These are phyloP conservation scores for Brassica carinata DNA, from an alignment of 345 rosid species.

Conservation along the genomic window DNA sequence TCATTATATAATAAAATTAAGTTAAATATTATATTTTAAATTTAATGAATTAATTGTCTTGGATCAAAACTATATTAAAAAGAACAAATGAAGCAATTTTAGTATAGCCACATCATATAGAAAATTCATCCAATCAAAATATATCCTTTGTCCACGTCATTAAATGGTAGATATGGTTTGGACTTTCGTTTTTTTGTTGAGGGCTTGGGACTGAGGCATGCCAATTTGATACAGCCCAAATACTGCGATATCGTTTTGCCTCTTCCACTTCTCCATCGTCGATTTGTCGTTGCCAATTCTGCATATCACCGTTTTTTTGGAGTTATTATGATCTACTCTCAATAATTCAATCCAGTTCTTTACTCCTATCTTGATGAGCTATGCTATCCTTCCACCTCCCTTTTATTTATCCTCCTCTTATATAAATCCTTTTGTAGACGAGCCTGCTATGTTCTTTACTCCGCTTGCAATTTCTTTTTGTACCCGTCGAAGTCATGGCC, in stretches of 20 bases:
- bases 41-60: too few relatives aligned
- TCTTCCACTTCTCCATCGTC: background rate
- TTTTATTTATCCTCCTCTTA: background rate
- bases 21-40: too few relatives aligned
- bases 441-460: background rate
- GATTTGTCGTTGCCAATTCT: background rate
- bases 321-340: background rate
- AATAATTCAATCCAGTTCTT: background rate
- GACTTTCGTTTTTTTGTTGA: too few relatives aligned
- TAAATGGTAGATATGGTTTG: too few relatives aligned
- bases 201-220: too few relatives aligned
- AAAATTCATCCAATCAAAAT: too few relatives aligned
- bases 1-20: too few relatives aligned
- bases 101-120: too few relatives aligned
- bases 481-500: background rate
- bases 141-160: too few relatives aligned
- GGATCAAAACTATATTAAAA: too few relatives aligned
- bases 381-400: background rate
- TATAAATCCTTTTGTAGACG: background rate
- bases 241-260: background rate
- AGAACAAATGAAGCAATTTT: too few relatives aligned
- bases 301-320: background rate
- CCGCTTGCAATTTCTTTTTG: background rate
- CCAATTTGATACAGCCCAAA: background rate
- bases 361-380: background rate